Conservation (phyloP, 2,329 filamentous ascomycete genomes). For the Aureobasidium sp. region DNA sequence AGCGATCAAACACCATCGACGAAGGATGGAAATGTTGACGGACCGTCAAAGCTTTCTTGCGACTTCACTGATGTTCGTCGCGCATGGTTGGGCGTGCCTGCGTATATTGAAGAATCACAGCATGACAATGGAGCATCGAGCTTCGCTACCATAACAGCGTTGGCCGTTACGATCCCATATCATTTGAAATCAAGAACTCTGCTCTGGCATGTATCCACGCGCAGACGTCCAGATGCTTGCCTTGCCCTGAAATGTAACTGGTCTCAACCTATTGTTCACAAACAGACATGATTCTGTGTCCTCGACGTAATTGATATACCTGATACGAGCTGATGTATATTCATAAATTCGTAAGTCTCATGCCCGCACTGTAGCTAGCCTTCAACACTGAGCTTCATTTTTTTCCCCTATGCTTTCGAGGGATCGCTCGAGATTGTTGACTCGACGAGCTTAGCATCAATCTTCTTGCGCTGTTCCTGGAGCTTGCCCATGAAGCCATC, state of each 20-base stretch:
- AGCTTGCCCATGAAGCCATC: constrained; percentile 23
- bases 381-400: too few species aligned
- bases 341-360: too few species aligned
- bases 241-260: too few species aligned
- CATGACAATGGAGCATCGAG: neutral
- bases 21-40: neutral
- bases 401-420: neutral
- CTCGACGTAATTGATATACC: too few species aligned
- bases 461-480: constrained; percentile 21
- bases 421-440: neutral
- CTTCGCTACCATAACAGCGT: neutral
- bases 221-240: neutral
- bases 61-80: neutral
- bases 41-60: too few species aligned
- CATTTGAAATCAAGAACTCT: neutral
- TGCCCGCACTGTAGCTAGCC: too few species aligned
- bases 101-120: neutral
- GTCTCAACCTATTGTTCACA: too few species aligned
- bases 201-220: neutral
- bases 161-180: neutral
- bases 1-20: neutral
- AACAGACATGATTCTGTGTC: too few species aligned
- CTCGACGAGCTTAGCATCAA: constrained; percentile 19
- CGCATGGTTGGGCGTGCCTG: neutral
- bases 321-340: too few species aligned